Evolutionary conservation across 2,329 filamentous ascomycete genomes (phyloP), one percentile per base, ranked within the genome.

Genomic region (Dryadomyces quercivorus): DNA sequence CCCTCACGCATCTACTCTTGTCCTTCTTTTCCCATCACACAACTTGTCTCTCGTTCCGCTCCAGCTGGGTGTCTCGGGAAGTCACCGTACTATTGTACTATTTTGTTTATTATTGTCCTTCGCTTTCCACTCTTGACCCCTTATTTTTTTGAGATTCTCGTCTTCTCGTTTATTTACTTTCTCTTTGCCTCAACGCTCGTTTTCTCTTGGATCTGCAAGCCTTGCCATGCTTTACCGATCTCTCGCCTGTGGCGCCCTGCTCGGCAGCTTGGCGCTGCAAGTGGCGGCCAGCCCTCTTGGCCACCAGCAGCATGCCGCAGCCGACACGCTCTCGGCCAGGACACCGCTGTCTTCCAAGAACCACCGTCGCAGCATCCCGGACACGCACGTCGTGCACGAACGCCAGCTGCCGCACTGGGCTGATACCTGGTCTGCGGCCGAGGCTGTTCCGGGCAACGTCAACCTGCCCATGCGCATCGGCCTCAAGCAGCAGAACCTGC

Each of bases 311-410:
- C 36, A 49, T 46, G 44, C 21, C 5, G 36, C n/a, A 5, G 22
- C 31, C 8, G 52, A 21, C 2, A 3, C 13, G 15, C 21, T 21
- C 10, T n/a, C 46, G 10, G 40, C 26, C 42, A 42, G 26, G 26
- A 8, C 26, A 31, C 26, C 26, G 26, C 26, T 31, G 26, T 31
- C 26, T 31, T 8, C 26, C 26, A 31, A 45, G 12, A 45, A n/a
- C 31, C 13, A 38, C 26, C 44, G 44, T 10, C 44, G 51, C 20
- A 48, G 15, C 15, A 42, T 48, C 12, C 51, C 60, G 40, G 18
- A 20, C 5, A 63, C 65, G 20, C 65, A 69, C 54, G 50, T 51
- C 21, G 58, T 67, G 42, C 66, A 69, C 53, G 66, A 68, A 57
- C 63, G 65, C 10, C 64, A 67, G 56, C 54, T 58, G 51, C 51